Conservation (phyloP, 2,329 filamentous ascomycete genomes). For the Neocatenulostroma microsporum region DNA sequence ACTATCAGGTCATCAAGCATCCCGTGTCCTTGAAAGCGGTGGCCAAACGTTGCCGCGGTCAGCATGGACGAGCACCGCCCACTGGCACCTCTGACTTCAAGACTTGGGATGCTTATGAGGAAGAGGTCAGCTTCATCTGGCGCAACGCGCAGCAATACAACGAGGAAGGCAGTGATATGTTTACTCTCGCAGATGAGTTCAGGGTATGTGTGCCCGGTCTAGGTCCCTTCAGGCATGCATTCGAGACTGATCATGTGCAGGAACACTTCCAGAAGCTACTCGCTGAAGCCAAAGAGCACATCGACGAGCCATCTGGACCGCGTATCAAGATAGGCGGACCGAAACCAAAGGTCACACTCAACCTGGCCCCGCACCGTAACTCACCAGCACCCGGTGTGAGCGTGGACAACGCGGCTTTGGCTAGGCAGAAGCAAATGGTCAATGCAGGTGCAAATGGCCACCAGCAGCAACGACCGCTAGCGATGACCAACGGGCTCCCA, state of each 20-base stretch:
- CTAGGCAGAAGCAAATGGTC: slow-evolving; percentile 46
- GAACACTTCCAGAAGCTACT: slow-evolving; percentile 61
- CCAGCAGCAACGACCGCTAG: slow-evolving; percentile 21
- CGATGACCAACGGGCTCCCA: slow-evolving; percentile 21
- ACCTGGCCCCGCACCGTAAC: slow-evolving; percentile 28
- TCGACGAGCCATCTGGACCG: slow-evolving; percentile 63
- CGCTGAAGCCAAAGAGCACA: slow-evolving; percentile 62
- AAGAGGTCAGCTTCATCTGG: slow-evolving; percentile 75
- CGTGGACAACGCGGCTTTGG: slow-evolving; percentile 48
- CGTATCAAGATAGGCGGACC: slow-evolving; percentile 64
- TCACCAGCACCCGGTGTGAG: slow-evolving; percentile 41
- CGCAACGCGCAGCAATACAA: slow-evolving; percentile 83
- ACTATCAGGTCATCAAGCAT: slow-evolving; percentile 75
- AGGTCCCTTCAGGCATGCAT: not conserved
- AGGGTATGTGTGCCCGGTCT: slow-evolving; percentile 56
- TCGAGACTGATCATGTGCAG: slow-evolving; percentile 39
- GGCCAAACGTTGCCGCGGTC: slow-evolving; percentile 67
- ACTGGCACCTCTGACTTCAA: slow-evolving; percentile 62
- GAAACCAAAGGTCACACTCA: slow-evolving; percentile 36
- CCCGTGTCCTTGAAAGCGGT: slow-evolving; percentile 72
- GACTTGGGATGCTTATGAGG: slow-evolving; percentile 73
- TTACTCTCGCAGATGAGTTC: slow-evolving; percentile 65
- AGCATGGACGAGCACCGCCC: slow-evolving; percentile 58
- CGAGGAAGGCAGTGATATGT: slow-evolving; percentile 83
- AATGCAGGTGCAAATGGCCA: slow-evolving; percentile 42